Base-by-base conservation (phyloP, 805 yeast genomes). In the Kregervanrija pseudodelftensis region DNA sequence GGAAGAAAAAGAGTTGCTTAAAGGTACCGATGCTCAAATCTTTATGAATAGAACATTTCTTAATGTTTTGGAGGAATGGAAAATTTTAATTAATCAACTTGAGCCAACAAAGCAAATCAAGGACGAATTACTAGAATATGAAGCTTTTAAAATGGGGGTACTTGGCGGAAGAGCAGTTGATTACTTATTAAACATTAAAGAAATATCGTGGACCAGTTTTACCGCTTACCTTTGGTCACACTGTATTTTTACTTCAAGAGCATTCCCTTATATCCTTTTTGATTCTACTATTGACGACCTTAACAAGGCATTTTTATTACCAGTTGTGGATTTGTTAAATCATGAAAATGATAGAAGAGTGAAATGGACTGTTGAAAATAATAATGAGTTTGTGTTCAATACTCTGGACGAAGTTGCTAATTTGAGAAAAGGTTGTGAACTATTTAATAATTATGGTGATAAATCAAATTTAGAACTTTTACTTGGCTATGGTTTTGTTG, bases 361-460 rank as follows among this genome's bases (percentile, higher is more conserved):
- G 3, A 62, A 70, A 33, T 89, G 96, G 96, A 55, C 51, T 2
- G 56, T 49, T 38, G 55, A 64, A 46, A 22, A 22, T 7, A 16
- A 50, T 32, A 46, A 49, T 13, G 4, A 37, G 8, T 49, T 62
- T 46, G 56, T 61, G n/a, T 80, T 80, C 51, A 63, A 60, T 35
- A 59, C 76, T 0, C 11, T 32, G 30, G 65, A 68, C 14, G 60
- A 67, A 4, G n/a, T 34, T 11, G 12, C 30, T 1, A 37, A 45
- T 8, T 30, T 85, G 1, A 31, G 50, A 0, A 55, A 60, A 22
- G 79, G 77, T 5, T 56, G 63, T 11, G 96, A 91, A 54, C 55
- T 91, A 11, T 85, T 77, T 68, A 89, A 87, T 61, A 81, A 90
- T 1, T 90, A 89, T 56, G 97, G 96, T 0, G 82, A 80, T 34